phyloP scores from a whole-genome alignment of 768 basidiomycete species.

The Mrakia gelida region DNA sequence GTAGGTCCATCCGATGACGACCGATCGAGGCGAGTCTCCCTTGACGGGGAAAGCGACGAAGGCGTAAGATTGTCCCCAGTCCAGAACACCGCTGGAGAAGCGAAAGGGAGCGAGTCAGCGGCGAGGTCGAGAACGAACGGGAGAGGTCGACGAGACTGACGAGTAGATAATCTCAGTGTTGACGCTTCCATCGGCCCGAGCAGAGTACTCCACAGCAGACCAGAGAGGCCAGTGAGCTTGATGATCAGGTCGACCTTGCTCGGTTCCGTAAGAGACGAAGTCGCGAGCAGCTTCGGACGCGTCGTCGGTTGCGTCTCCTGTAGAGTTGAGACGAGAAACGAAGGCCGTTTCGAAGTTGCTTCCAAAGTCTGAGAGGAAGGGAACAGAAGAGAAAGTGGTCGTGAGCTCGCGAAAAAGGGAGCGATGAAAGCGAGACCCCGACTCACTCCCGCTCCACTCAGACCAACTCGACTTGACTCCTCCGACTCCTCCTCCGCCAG shows the following conservation, averaged over 20 bases:
- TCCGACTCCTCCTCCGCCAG: neutral
- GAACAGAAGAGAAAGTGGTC: neutral
- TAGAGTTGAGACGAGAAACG: constrained; percentile 34
- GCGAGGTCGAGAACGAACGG: neutral
- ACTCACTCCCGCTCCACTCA: constrained; percentile 35
- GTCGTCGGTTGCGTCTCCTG: constrained; percentile 33
- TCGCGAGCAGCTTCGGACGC: constrained; percentile 32
- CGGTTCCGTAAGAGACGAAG: constrained; percentile 35
- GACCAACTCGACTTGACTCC: constrained; percentile 19
- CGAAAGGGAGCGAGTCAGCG: neutral
- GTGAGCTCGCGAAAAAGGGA: too few species aligned
- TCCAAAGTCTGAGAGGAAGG: constrained; percentile 24
- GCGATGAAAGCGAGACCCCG: neutral
- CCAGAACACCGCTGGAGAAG: constrained; percentile 31
- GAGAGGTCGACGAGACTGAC: neutral
- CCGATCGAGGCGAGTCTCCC: constrained; percentile 18
- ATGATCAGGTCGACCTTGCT: constrained; percentile 32
- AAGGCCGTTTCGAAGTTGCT: constrained; percentile 36
- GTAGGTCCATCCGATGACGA: constrained; percentile 37
- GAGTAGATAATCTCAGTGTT: constrained; percentile 13
- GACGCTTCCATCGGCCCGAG: neutral
- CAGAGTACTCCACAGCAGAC: constrained; percentile 28
- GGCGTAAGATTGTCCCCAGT: constrained; percentile 37
- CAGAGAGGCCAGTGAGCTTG: constrained; percentile 34
- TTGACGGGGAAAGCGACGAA: constrained; percentile 35